phyloP scores from a whole-genome alignment of 306 rosid genomes.

The Pyrus pyrifolia region DNA sequence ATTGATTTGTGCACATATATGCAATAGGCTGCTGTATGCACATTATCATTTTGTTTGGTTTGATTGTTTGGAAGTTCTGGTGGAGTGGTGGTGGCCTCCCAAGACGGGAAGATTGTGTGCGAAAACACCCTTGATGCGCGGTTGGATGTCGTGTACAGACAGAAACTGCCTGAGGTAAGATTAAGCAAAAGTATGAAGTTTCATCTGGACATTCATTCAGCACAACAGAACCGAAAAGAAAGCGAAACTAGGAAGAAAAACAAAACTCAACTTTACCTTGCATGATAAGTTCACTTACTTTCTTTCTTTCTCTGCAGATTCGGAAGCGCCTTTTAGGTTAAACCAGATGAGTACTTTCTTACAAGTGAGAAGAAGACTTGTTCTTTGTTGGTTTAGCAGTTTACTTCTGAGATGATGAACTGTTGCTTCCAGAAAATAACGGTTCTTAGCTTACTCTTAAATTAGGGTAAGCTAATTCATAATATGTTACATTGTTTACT shows the following conservation, averaged over 20 bases:
- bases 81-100: slow-evolving; percentile 56
- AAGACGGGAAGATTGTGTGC: slow-evolving; percentile 62
- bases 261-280: background rate
- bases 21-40: background rate
- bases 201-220: background rate
- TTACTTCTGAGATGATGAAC: background rate
- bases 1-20: background rate
- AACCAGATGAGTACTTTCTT: background rate
- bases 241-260: too few species aligned
- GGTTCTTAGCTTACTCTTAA: background rate
- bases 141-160: slow-evolving; percentile 46
- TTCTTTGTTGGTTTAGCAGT: background rate
- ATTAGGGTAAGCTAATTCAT: background rate
- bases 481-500: background rate
- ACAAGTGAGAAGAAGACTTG: background rate
- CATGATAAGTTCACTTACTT: background rate
- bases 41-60: background rate
- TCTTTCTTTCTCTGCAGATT: slow-evolving; percentile 10
- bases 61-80: slow-evolving; percentile 40
- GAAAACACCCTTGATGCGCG: slow-evolving; percentile 62
- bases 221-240: background rate
- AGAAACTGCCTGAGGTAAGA: slow-evolving; percentile 51
- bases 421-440: background rate
- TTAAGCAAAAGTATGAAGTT: background rate
- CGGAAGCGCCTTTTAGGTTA: slow-evolving; percentile 28